Percentiles rank a stretch among this genome's conserved stretches.
These are phyloP conservation scores for Penicillium desertorum DNA, from an alignment of 495 filamentous ascomycete species.

Conservation along the genomic window DNA sequence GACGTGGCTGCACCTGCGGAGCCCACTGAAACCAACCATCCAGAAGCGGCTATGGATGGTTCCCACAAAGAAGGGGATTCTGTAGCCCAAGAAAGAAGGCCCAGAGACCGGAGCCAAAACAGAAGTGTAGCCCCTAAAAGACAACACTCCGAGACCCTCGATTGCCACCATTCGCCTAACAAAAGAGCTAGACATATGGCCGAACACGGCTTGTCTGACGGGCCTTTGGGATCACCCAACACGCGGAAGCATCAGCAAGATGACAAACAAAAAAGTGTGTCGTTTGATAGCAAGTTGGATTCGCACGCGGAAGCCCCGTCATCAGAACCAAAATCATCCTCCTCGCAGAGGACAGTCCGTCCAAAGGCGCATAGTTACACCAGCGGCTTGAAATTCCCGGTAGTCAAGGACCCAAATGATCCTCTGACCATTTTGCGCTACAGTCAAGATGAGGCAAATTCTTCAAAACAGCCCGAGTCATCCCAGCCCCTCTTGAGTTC, in stretches of 20 bases:
- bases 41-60: neutral
- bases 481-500: constrained; percentile 20
- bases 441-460: constrained; percentile 60
- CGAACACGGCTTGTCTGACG: neutral
- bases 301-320: neutral
- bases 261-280: constrained; percentile 5
- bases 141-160: constrained; percentile 8
- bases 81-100: neutral
- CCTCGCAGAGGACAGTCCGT: constrained; percentile 32
- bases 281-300: constrained; percentile 3
- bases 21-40: constrained; percentile 8
- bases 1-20: constrained; percentile 7
- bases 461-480: constrained; percentile 36
- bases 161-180: neutral
- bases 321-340: constrained; percentile 26
- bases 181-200: constrained; percentile 36
- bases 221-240: neutral
- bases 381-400: constrained; percentile 59
- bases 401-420: constrained; percentile 77
- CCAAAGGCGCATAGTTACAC: constrained; percentile 28
- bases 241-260: neutral
- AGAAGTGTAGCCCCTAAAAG: constrained; percentile 14
- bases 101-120: neutral
- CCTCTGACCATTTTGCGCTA: constrained; percentile 62
- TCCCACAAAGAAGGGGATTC: neutral